phyloP scores from a whole-genome alignment of 2,329 filamentous ascomycete species.

The Penicillium sp. region DNA sequence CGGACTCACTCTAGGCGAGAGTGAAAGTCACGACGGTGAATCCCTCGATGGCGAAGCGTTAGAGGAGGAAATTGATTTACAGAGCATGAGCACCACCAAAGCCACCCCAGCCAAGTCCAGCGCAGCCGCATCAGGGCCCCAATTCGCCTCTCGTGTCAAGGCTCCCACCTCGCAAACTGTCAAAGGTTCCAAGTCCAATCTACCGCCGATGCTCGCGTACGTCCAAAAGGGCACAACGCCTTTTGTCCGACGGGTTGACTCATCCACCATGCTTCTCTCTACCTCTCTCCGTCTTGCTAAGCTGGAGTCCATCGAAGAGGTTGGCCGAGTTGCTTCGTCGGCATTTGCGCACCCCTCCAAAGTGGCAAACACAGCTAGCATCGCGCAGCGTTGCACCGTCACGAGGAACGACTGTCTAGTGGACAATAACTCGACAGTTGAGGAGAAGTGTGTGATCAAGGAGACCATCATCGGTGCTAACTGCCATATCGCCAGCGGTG shows the following conservation, averaged over 20 bases:
- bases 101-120: conserved; percentile 22
- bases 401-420: conserved; percentile 78
- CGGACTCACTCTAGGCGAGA: conserved; percentile 41
- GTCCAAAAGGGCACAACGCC: conserved; percentile 62
- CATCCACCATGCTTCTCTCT: conserved; percentile 72
- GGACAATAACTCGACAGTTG: conserved; percentile 82
- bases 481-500: conserved; percentile 82
- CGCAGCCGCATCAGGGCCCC: conserved; percentile 8
- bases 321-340: conserved; percentile 57
- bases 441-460: conserved; percentile 88
- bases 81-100: conserved; percentile 54
- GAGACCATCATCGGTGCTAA: conserved; percentile 84
- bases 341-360: conserved; percentile 77
- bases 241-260: conserved; percentile 85
- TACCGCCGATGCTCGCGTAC: conserved; percentile 69
- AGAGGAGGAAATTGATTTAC: conserved; percentile 55
- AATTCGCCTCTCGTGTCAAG: conserved; percentile 31
- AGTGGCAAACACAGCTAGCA: conserved; percentile 76
- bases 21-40: conserved; percentile 37
- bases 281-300: conserved; percentile 85
- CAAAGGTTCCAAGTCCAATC: conserved; percentile 1
- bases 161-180: conserved; percentile 14
- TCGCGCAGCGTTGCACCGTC: conserved; percentile 77
- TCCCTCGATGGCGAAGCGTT: conserved; percentile 29
- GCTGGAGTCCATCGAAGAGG: conserved; percentile 64